A percentile compares a stretch with the other conserved stretches of the same genome.
Evolutionary conservation across 345 rosid species (phyloP).

Genomic region (Pistacia atlantica): DNA sequence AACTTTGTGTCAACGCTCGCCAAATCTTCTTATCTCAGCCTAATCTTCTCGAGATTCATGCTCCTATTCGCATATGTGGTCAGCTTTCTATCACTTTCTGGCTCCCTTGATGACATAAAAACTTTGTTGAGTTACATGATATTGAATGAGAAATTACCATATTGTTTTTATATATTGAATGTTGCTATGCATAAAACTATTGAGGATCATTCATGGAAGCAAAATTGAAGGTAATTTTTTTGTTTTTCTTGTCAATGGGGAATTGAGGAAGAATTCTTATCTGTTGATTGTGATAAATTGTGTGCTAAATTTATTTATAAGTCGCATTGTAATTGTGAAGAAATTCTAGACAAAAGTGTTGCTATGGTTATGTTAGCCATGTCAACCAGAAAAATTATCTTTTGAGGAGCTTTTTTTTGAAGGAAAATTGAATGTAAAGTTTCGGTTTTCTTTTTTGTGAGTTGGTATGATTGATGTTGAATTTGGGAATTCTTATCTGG

Average conservation of each 20-base stretch:
- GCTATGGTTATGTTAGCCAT: too few relatives aligned
- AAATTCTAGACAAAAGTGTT: too few relatives aligned
- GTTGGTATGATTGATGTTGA: too few relatives aligned
- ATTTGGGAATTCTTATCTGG: too few relatives aligned
- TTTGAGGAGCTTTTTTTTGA: too few relatives aligned
- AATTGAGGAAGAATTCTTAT: constrained; percentile 4
- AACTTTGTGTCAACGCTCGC: constrained; percentile 90
- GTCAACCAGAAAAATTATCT: too few relatives aligned
- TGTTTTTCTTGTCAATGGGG: background rate
- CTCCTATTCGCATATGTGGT: constrained; percentile 95
- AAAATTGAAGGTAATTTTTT: background rate
- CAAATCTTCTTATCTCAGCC: constrained; percentile 93
- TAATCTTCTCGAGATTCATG: constrained; percentile 72
- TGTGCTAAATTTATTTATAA: background rate
- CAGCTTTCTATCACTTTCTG: constrained; percentile 30
- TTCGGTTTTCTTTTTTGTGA: too few relatives aligned
- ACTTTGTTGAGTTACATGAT: background rate
- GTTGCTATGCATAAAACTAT: background rate
- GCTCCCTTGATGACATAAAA: background rate
- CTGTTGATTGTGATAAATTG: background rate
- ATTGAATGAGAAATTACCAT: background rate
- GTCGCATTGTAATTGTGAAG: background rate
- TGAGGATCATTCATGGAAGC: background rate
- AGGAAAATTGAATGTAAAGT: too few relatives aligned
- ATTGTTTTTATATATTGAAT: background rate